Conservation (phyloP, 2,329 filamentous ascomycete genomes). For the Fusarium humuli region DNA sequence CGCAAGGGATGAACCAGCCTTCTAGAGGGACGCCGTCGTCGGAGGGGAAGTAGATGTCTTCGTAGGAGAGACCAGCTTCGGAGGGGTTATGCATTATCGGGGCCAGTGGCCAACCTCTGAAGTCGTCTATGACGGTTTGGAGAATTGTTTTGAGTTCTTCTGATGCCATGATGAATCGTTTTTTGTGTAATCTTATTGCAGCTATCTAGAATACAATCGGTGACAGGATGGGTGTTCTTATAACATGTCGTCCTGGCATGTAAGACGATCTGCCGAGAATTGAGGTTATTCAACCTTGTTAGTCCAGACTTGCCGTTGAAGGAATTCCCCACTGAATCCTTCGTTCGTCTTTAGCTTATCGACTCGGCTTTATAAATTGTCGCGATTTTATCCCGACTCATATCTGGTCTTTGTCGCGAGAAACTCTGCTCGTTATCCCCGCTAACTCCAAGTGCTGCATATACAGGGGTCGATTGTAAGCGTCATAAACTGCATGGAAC, state of each 20-base stretch:
- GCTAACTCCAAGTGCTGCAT: constrained; percentile 19
- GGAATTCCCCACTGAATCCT: background rate
- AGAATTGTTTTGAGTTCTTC: constrained; percentile 8
- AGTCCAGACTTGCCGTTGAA: background rate
- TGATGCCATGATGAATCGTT: constrained; percentile 2
- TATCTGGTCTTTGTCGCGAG: background rate
- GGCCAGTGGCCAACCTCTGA: constrained; percentile 25
- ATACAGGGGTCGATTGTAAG: background rate
- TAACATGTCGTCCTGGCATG: background rate
- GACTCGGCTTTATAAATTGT: background rate
- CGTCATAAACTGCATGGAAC: constrained; percentile 6
- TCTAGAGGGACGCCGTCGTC: constrained; percentile 26
- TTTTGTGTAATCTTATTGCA: too few relatives aligned
- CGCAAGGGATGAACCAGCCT: constrained; percentile 33
- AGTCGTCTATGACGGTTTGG: constrained; percentile 26
- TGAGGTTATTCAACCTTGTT: background rate
- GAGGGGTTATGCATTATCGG: constrained; percentile 28
- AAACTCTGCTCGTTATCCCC: constrained; percentile 1
- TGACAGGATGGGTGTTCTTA: background rate
- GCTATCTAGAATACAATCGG: too few relatives aligned
- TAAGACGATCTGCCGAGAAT: background rate
- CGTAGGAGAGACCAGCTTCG: constrained; percentile 20
- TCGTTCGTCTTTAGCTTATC: background rate
- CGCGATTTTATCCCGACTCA: background rate
- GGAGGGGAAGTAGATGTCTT: constrained; percentile 30